Conservation (phyloP, 2,329 filamentous ascomycete genomes). For the Stachybotrys echinatus region DNA sequence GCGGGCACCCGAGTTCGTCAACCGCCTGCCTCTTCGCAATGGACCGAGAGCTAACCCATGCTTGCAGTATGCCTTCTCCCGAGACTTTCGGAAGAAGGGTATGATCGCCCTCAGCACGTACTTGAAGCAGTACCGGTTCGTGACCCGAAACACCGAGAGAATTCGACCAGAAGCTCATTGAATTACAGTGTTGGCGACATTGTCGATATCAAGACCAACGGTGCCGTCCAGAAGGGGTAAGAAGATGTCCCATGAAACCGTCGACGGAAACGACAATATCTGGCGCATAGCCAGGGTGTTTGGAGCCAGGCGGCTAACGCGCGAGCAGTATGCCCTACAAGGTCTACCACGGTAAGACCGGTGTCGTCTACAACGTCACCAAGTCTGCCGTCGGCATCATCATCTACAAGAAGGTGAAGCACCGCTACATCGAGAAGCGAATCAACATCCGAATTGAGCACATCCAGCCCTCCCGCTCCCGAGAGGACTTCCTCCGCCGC, state of each 20-base stretch:
- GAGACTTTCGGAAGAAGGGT: conserved; percentile 92
- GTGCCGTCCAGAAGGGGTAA: conserved; percentile 97
- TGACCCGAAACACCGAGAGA: conserved; percentile 4
- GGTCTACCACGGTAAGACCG: conserved; percentile 99
- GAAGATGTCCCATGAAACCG: conserved; percentile 19
- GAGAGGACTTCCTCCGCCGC: conserved; percentile 92
- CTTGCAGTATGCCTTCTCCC: conserved; percentile 79
- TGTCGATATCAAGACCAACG: conserved; percentile 98
- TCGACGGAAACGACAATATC: not conserved
- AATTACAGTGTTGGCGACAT: conserved; percentile 83
- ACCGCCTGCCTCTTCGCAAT: conserved; percentile 3
- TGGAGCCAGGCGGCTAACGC: conserved; percentile 24
- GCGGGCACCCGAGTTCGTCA: conserved; percentile 74
- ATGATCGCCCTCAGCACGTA: conserved; percentile 92
- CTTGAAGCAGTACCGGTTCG: conserved; percentile 82
- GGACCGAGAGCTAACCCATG: conserved; percentile 22
- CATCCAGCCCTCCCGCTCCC: conserved; percentile 87
- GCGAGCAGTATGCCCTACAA: conserved; percentile 87
- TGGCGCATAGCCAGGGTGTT: not conserved
- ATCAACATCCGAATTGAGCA: conserved; percentile 99
- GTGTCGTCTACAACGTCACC: conserved; percentile 98
- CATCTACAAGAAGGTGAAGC: conserved; percentile 99
- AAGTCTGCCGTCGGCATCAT: conserved; percentile 97
- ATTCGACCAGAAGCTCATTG: conserved; percentile 33
- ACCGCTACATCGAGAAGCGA: conserved; percentile 99